Evolutionary conservation across 2,329 filamentous ascomycete species (phyloP), one percentile per base, ranked within the genome.

Genomic region (Epichloe bromicola): DNA sequence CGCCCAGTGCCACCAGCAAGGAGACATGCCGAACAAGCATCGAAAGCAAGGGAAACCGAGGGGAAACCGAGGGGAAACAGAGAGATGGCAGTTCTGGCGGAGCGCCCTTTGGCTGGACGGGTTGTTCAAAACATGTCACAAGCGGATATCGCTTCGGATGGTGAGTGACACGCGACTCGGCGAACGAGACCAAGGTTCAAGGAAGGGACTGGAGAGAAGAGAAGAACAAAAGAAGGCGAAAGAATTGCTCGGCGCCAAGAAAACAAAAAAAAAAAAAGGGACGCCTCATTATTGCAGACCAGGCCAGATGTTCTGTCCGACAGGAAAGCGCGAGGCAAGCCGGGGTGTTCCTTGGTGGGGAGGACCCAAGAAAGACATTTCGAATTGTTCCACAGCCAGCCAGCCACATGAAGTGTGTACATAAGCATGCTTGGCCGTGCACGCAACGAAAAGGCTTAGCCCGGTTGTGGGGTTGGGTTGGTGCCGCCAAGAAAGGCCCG

Each of bases 21-120:
- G 50, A 52, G 26, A 55, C 38, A 49, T 62, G 53, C 43, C 50
- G 40, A 26, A 52, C 17, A 36, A 55, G 55, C 55, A 59, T 58
- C 23, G 19, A 40, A 38, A 40, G 20, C 20, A 36, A 41, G 19
- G 26, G 26, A 7, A 4, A 10, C 5, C 33, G 49, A n/a, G 26
- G 26, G 26, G 1, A 17, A 23, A 23, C 20, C 4, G 20, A 23
- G 20, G 19, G 26, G 7, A 4, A 4, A 10, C 8, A 5, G 12
- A 37, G 40, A 37, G 36, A 33, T n/a, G 7, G 30, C 12, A 19
- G 33, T 17, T 11, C 15, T n/a, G 12, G 5, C 23, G 23, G 2
- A 26, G 42, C 42, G 42, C 26, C 42, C 33, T 15, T 43, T 33
- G 14, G 17, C n/a, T 37, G 38, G 26, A 23, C 23, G 10, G 17